Evolutionary conservation across 1,284 basidiomycete genomes (phyloP), one percentile per base, ranked within the genome.

Genomic region (Heterobasidion annosum): DNA sequence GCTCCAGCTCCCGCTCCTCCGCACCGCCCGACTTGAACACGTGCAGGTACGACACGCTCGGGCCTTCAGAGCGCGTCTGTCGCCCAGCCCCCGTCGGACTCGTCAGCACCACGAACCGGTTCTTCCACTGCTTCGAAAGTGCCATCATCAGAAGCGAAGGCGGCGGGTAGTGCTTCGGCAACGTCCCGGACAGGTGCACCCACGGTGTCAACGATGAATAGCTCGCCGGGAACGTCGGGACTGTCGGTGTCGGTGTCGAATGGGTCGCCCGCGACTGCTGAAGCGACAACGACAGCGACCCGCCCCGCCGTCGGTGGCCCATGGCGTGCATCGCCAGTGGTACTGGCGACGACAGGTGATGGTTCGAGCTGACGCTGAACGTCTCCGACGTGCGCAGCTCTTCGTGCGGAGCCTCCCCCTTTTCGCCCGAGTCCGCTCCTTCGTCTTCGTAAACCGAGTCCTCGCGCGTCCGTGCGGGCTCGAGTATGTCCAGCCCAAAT

Each of bases 51-150:
- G 80, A 84, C 42, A 58, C 35, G 53, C 47, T 44, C 50, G 56
- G 15, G 50, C 54, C 32, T 54, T 50, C 8, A 51, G 35, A 16
- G 13, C 12, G 12, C 12, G 12, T 13, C 40, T 13, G 12, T 2
- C 40, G 40, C 19, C 37, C 16, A 59, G 67, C 56, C 54, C 47
- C 52, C 4, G 58, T 56, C 6, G 71, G 70, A 8, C 65, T 73
- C 0, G 86, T 83, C 49, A 90, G 71, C 19, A 88, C 68, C 56
- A 90, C 71, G 55, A 75, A 77, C 18, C 87, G 78, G 25, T 66
- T 67, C 63, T 85, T 87, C 87, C 87, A 90, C 60, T 84, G 83
- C 63, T 78, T 86, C 25, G 82, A 76, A 9, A 88, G 73, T 1
- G 85, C 80, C 58, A 83, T 85, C 56, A 83, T 79, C 48, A 87